Conservation (phyloP, 805 yeast genomes). For the Wickerhamomyces subpelliculosus region DNA sequence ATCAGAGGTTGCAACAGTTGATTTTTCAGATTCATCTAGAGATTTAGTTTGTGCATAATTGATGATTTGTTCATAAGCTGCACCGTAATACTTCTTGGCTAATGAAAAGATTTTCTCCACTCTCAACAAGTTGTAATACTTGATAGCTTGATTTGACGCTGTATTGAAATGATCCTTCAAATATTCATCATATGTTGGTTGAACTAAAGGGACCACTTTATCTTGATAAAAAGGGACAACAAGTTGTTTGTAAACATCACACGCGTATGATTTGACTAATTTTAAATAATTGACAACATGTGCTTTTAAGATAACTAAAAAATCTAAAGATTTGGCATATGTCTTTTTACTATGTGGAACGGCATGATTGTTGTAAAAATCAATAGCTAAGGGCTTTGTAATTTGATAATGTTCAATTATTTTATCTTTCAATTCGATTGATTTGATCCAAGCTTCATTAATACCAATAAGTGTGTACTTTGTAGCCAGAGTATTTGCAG, state of each 20-base stretch:
- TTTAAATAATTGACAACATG: not conserved
- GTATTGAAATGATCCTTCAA: slow-evolving; percentile 5
- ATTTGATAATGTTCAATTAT: not conserved
- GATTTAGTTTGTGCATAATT: not conserved
- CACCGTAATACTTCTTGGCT: slow-evolving; percentile 9
- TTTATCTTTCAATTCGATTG: too few relatives aligned
- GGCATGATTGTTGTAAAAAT: slow-evolving; percentile 3
- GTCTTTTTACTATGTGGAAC: slow-evolving; percentile 1
- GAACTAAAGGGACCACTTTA: slow-evolving; percentile 1
- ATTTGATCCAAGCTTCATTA: not conserved
- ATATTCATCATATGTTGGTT: slow-evolving; percentile 3
- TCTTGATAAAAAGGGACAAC: slow-evolving; percentile 3
- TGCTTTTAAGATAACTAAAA: not conserved
- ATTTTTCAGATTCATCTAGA: not conserved
- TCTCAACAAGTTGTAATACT: slow-evolving; percentile 12
- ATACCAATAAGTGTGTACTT: not conserved
- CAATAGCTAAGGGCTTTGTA: slow-evolving; percentile 5
- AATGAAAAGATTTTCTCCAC: slow-evolving; percentile 12
- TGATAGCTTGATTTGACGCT: slow-evolving; percentile 1
- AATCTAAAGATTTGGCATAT: not conserved
- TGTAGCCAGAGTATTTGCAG: not conserved
- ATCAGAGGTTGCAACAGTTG: slow-evolving; percentile 7
- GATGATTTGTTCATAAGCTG: slow-evolving; percentile 12
- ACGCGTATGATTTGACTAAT: not conserved
- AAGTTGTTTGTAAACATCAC: slow-evolving; percentile 3